These are phyloP conservation scores for Aspergillus leporis DNA, from an alignment of 495 filamentous ascomycete genomes.

Conservation along the genomic window DNA sequence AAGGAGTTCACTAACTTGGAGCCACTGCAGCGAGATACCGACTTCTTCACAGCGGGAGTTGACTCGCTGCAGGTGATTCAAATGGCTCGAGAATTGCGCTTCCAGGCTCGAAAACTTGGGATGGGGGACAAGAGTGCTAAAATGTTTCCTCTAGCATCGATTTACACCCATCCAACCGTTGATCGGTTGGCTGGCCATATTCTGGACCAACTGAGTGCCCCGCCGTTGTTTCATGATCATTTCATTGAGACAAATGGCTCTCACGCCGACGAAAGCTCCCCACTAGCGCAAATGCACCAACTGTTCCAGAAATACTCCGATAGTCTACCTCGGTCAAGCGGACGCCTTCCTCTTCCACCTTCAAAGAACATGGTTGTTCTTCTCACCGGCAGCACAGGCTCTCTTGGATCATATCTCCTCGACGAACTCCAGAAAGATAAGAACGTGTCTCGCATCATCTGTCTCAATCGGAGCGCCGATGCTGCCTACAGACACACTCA, in stretches of 20 bases:
- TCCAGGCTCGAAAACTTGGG: neutral
- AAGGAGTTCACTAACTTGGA: slow-evolving; percentile 29
- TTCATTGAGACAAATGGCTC: neutral
- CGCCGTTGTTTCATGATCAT: neutral
- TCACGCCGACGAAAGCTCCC: neutral
- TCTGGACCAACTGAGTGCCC: neutral
- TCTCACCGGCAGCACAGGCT: slow-evolving; percentile 3
- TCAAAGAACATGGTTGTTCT: slow-evolving; percentile 5
- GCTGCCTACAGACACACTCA: neutral
- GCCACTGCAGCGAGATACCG: neutral
- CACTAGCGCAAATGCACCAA: neutral
- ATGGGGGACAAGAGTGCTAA: neutral
- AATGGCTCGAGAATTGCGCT: slow-evolving; percentile 16
- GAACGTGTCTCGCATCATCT: neutral
- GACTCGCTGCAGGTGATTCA: slow-evolving; percentile 21
- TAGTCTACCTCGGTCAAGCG: slow-evolving; percentile 7
- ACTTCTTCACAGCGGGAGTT: slow-evolving; percentile 16
- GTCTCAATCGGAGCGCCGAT: slow-evolving; percentile 4
- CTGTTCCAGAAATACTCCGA: slow-evolving; percentile 17
- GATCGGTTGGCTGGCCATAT: slow-evolving; percentile 7
- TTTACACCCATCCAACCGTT: slow-evolving; percentile 15
- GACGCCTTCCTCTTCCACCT: neutral
- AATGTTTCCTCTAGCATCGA: slow-evolving; percentile 3
- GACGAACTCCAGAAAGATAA: neutral
- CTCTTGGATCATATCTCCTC: slow-evolving; percentile 5